phyloP scores from a whole-genome alignment of 306 rosid genomes.

The Senna siamea region DNA sequence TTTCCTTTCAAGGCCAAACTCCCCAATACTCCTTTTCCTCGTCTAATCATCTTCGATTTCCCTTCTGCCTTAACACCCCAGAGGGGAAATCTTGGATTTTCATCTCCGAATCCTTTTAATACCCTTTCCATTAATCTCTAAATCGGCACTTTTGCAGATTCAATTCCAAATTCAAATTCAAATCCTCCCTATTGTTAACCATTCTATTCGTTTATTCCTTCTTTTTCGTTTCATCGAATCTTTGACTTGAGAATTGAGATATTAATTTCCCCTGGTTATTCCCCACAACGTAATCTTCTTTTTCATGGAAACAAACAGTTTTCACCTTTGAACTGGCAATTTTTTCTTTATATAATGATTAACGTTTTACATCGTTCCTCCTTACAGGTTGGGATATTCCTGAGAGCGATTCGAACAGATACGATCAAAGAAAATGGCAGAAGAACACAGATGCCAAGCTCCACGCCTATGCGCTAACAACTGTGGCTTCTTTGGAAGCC shows the following conservation, averaged over 20 bases:
- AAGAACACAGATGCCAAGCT: constrained; percentile 84
- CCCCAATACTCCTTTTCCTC: background rate
- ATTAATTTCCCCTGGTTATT: too few relatives aligned
- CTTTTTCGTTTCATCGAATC: background rate
- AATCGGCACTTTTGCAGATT: background rate
- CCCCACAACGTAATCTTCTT: too few relatives aligned
- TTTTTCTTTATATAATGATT: too few relatives aligned
- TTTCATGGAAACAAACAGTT: too few relatives aligned
- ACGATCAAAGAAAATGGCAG: constrained; percentile 59
- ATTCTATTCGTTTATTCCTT: background rate
- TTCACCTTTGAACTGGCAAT: too few relatives aligned
- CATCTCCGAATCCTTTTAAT: background rate
- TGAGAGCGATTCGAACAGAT: background rate
- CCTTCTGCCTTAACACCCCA: constrained; percentile 1
- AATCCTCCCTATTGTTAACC: constrained; percentile 16
- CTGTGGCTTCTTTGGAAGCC: constrained; percentile 83
- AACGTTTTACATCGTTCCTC: background rate
- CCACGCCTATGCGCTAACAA: constrained; percentile 75
- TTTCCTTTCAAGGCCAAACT: constrained; percentile 17
- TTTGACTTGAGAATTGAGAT: too few relatives aligned
- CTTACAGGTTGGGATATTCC: constrained; percentile 7
- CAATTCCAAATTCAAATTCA: background rate
- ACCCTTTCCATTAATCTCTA: background rate
- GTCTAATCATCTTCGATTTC: constrained; percentile 6
- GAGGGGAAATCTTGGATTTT: constrained; percentile 1